Evolutionary conservation across 1,284 basidiomycete genomes (phyloP).

Genomic region (Ganoderma leucocontextum): DNA sequence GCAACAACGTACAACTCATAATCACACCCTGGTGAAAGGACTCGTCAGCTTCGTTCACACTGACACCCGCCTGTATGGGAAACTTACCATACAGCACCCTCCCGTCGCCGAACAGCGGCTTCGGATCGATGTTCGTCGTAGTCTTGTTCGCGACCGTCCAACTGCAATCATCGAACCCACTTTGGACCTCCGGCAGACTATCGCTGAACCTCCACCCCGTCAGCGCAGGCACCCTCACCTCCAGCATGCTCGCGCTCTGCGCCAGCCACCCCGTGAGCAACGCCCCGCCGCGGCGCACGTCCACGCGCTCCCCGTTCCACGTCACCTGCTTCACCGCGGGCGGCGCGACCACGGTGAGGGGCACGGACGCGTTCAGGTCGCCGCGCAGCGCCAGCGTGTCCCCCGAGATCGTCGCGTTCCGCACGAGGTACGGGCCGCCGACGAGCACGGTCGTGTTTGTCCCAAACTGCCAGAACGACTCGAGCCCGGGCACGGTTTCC

Average conservation of each 20-base stretch:
- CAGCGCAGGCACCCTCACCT: constrained; percentile 49
- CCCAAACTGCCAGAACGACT: constrained; percentile 59
- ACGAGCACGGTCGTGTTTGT: constrained; percentile 59
- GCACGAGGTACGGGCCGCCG: constrained; percentile 64
- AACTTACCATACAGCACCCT: constrained; percentile 65
- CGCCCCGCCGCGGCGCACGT: constrained; percentile 40
- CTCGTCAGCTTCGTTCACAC: not conserved
- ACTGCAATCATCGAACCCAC: constrained; percentile 61
- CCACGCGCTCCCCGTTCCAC: constrained; percentile 73
- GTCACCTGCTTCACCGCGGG: constrained; percentile 57
- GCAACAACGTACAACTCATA: constrained; percentile 78
- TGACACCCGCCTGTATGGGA: not conserved
- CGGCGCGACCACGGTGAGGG: constrained; percentile 61
- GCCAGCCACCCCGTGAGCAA: constrained; percentile 38
- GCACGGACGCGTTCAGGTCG: constrained; percentile 53
- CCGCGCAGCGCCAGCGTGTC: constrained; percentile 52
- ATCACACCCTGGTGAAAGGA: constrained; percentile 59
- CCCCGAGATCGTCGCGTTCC: constrained; percentile 53
- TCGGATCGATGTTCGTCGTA: constrained; percentile 73
- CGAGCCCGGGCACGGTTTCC: constrained; percentile 40
- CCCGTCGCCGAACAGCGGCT: constrained; percentile 76
- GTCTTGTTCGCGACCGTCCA: constrained; percentile 77
- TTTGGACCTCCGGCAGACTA: constrained; percentile 72
- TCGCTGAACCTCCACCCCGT: constrained; percentile 74
- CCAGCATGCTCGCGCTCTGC: constrained; percentile 25